Percentiles rank a stretch among this genome's conserved stretches.
phyloP scores from a whole-genome alignment of 176 grass and related monocot genomes.

The Saccharum spontaneum region DNA sequence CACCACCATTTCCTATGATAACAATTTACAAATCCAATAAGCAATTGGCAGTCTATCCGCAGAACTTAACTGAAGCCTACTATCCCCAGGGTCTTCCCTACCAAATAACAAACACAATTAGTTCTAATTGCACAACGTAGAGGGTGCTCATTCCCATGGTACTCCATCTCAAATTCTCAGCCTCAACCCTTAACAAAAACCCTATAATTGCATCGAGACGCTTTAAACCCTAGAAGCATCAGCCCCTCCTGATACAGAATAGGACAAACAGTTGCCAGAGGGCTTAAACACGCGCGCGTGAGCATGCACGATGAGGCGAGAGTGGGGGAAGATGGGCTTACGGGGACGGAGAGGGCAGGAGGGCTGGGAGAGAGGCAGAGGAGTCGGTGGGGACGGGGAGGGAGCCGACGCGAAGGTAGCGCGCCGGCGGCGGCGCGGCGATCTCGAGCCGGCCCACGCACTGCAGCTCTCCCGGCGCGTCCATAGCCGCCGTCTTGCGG shows the following conservation, averaged over 20 bases:
- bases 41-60: not conserved
- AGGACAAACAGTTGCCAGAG: constrained; percentile 14
- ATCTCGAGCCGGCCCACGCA: constrained; percentile 95
- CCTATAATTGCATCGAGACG: not conserved
- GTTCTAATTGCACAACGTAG: not conserved
- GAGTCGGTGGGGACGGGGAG: constrained; percentile 91
- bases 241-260: not conserved
- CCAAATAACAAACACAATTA: constrained; percentile 7
- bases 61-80: not conserved
- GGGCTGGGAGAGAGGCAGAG: constrained; percentile 61
- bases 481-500: constrained; percentile 44
- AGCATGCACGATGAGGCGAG: not conserved
- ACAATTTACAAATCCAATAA: constrained; percentile 2
- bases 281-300: not conserved
- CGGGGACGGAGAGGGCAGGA: constrained; percentile 70
- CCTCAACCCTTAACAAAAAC: not conserved
- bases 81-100: not conserved
- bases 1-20: not conserved
- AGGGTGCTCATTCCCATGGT: not conserved
- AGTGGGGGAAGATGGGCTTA: constrained; percentile 19
- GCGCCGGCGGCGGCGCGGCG: constrained; percentile 67
- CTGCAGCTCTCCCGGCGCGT: constrained; percentile 63
- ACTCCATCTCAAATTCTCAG: constrained; percentile 15
- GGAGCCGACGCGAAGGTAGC: constrained; percentile 83
- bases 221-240: constrained; percentile 29